Evolutionary conservation across 179 eudicot genomes (phyloP).

Genomic region (Silene vulgaris): DNA sequence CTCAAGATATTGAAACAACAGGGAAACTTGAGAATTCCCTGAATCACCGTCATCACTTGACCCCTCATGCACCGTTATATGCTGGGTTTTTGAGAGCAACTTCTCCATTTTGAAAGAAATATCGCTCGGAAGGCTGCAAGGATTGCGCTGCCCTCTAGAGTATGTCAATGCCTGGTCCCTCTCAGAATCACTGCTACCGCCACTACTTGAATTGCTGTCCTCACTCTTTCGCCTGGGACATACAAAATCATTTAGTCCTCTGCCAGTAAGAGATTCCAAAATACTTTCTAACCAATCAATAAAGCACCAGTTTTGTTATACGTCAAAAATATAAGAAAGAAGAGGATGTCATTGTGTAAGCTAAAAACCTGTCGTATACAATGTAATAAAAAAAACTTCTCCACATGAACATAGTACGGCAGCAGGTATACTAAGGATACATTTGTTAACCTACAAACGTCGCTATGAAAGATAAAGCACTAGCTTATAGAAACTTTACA

Average conservation of each 20-base stretch:
- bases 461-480: not conserved
- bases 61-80: slow-evolving; percentile 47
- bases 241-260: slow-evolving; percentile 9
- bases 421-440: not conserved
- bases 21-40: slow-evolving; percentile 42
- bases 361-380: not conserved
- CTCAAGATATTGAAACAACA: slow-evolving; percentile 73
- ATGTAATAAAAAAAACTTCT: not conserved
- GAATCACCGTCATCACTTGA: slow-evolving; percentile 79
- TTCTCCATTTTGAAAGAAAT: slow-evolving; percentile 34
- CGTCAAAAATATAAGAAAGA: not conserved
- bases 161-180: slow-evolving; percentile 47
- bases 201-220: slow-evolving; percentile 86
- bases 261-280: not conserved
- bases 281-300: not conserved
- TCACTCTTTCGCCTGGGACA: slow-evolving; percentile 57
- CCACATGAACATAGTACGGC: not conserved
- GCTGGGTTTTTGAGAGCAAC: slow-evolving; percentile 38
- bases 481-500: not conserved
- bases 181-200: slow-evolving; percentile 79
- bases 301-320: not conserved
- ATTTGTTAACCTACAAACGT: not conserved
- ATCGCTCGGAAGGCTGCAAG: slow-evolving; percentile 30
- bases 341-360: not conserved
- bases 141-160: slow-evolving; percentile 33